phyloP scores from a whole-genome alignment of 192 early-diverging fungal species.

The Gorgonomyces haynaldii region DNA sequence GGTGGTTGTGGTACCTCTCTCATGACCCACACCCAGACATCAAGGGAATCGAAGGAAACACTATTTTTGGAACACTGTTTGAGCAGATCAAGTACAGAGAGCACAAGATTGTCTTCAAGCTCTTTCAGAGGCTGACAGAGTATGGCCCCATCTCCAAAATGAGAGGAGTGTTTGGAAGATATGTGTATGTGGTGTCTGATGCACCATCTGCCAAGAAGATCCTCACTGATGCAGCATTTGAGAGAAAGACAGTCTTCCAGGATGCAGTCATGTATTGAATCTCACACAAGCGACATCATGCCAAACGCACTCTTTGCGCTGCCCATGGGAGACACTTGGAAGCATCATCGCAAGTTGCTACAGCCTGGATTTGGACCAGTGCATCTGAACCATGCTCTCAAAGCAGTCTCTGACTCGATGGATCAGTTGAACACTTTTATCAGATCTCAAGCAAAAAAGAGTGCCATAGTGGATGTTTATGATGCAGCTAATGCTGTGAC shows the following conservation, averaged over 20 bases:
- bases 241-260: neutral
- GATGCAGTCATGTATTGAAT: neutral
- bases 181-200: conserved; percentile 1
- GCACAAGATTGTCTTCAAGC: too few relatives aligned
- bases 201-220: neutral
- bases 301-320: conserved; percentile 4
- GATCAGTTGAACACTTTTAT: neutral
- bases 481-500: neutral
- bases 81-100: too few relatives aligned
- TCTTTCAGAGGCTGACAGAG: too few relatives aligned
- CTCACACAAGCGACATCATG: too few relatives aligned
- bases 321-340: conserved; percentile 5
- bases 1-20: too few relatives aligned
- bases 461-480: neutral
- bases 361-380: conserved; percentile 14
- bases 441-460: neutral
- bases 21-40: too few relatives aligned
- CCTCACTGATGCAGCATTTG: conserved; percentile 2
- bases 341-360: conserved; percentile 9
- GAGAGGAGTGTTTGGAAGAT: too few relatives aligned
- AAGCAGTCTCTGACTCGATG: neutral
- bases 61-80: too few relatives aligned
- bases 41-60: too few relatives aligned
- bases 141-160: too few relatives aligned
- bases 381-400: conserved; percentile 4